Evolutionary conservation across 2,329 filamentous ascomycete genomes (phyloP), one percentile per base, ranked within the genome.

Genomic region (Ceratocystis huliohia): DNA sequence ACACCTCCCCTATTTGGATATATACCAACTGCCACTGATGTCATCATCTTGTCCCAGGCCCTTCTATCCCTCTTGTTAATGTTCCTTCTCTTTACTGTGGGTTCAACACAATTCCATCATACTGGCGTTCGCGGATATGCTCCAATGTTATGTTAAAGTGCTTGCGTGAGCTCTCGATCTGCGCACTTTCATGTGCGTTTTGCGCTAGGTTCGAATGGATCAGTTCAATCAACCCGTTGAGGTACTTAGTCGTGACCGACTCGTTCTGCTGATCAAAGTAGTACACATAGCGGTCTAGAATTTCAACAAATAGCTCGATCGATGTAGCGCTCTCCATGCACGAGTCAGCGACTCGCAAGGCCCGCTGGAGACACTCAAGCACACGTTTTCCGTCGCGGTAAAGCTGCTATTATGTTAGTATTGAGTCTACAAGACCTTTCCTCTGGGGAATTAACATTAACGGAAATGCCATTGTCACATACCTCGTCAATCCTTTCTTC

Each of bases 251-350:
- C 4, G 94, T 99, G 48, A 99, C 94, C 70, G 92, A 92, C 78
- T 99, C 94, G 76, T 99, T 99, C 74, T 96, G 91, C 76, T 99
- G 93, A 76, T 99, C 94, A 78, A 96, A 99, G 79, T 97, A 99
- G 76, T 99, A 99, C 65, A 97, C 92, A 74, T 99, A 99, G 76
- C 94, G 86, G 76, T 99, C 96, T 66, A 99, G 79, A 69, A 99
- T 99, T 78, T 99, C 94, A 67, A 99, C 93, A 76, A 99, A 99
- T 62, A 99, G 82, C 77, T 99, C 95, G 61, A 99, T 94, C 2
- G 91, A 96, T 3, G 96, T 91, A 5, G 91, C 91, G 6, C 92
- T 94, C 76, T 99, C 95, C 94, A 99, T 99, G 78, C 94, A 99
- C 5, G 94, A 95, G 76, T 99, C 94, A 1, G 94, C 95, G 33